phyloP scores from a whole-genome alignment of 2,329 filamentous ascomycete genomes.

The Ophiostoma ips region DNA sequence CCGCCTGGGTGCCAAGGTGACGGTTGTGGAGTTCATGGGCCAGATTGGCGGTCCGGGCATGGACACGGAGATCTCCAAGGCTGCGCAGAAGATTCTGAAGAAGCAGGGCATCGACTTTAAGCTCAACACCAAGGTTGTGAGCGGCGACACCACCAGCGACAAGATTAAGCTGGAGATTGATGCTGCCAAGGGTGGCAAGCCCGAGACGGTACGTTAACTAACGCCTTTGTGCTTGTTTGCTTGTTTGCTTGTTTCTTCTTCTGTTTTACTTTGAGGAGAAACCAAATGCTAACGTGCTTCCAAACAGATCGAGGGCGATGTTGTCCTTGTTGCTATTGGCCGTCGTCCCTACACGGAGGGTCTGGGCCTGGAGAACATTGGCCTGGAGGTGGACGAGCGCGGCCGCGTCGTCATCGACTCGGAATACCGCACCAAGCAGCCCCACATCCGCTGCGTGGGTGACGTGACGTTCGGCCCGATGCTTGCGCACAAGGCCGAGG shows the following conservation, averaged over 20 bases:
- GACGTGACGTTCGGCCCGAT: conserved; percentile 96
- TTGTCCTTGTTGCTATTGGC: conserved; percentile 92
- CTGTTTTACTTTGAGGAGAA: conserved; percentile 11
- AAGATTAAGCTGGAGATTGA: conserved; percentile 74
- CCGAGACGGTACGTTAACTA: conserved; percentile 67
- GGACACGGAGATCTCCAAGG: conserved; percentile 87
- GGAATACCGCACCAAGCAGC: conserved; percentile 95
- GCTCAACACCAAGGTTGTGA: conserved; percentile 86
- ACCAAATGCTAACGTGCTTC: neutral
- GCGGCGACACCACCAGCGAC: conserved; percentile 67
- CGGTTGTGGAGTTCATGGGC: conserved; percentile 88
- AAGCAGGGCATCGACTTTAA: conserved; percentile 99
- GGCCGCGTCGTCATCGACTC: conserved; percentile 95
- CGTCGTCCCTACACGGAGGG: conserved; percentile 88
- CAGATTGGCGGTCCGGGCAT: conserved; percentile 97
- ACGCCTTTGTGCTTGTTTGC: no score
- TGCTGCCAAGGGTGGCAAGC: conserved; percentile 90
- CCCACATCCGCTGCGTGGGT: conserved; percentile 92
- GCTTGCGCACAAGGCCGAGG: conserved; percentile 98
- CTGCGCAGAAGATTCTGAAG: conserved; percentile 77
- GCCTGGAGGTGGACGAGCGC: conserved; percentile 80
- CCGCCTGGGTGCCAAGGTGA: conserved; percentile 82
- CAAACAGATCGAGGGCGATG: conserved; percentile 82
- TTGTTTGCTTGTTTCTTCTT: no score
- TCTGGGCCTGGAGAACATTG: conserved; percentile 86